These are phyloP conservation scores for Peltaster fructicola DNA, from an alignment of 2,329 filamentous ascomycete species.

Conservation along the genomic window DNA sequence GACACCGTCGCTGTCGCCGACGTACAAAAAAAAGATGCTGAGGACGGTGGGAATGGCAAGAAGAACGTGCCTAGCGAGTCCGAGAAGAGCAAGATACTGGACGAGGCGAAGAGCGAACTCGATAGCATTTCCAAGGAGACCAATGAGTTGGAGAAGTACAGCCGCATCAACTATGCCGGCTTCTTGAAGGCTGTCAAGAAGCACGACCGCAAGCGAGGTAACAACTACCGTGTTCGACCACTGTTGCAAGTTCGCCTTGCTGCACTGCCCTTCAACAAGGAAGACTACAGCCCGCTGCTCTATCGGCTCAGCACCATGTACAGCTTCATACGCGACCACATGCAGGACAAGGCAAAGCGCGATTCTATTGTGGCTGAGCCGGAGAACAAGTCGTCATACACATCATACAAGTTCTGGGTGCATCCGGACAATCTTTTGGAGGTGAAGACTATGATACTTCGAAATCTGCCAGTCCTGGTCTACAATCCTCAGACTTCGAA, in stretches of 20 bases:
- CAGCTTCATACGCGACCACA: slow-evolving; percentile 73
- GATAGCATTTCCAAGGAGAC: slow-evolving; percentile 80
- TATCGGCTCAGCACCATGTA: slow-evolving; percentile 89
- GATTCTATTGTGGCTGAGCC: slow-evolving; percentile 7
- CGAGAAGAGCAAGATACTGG: slow-evolving; percentile 37
- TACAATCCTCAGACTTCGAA: slow-evolving; percentile 81
- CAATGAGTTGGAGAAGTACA: slow-evolving; percentile 86
- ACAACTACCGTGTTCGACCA: slow-evolving; percentile 72
- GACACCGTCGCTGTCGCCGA: slow-evolving; percentile 33
- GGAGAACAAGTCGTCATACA: slow-evolving; percentile 14
- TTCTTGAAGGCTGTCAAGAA: slow-evolving; percentile 99
- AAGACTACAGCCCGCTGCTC: slow-evolving; percentile 78
- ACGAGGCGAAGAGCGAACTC: slow-evolving; percentile 60
- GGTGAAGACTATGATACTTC: slow-evolving; percentile 88
- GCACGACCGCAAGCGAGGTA: slow-evolving; percentile 83
- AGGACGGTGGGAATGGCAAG: slow-evolving; percentile 14
- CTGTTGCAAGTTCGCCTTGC: slow-evolving; percentile 80
- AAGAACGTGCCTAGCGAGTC: slow-evolving; percentile 21
- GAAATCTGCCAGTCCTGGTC: slow-evolving; percentile 74
- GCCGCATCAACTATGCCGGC: slow-evolving; percentile 89
- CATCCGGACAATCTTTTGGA: slow-evolving; percentile 90
- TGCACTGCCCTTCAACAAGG: slow-evolving; percentile 85
- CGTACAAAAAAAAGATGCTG: slow-evolving; percentile 14
- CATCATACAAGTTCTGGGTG: slow-evolving; percentile 51
- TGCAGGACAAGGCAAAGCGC: slow-evolving; percentile 36